phyloP scores from a whole-genome alignment of 257 asterid genomes.

The Galeopsis tetrahit region DNA sequence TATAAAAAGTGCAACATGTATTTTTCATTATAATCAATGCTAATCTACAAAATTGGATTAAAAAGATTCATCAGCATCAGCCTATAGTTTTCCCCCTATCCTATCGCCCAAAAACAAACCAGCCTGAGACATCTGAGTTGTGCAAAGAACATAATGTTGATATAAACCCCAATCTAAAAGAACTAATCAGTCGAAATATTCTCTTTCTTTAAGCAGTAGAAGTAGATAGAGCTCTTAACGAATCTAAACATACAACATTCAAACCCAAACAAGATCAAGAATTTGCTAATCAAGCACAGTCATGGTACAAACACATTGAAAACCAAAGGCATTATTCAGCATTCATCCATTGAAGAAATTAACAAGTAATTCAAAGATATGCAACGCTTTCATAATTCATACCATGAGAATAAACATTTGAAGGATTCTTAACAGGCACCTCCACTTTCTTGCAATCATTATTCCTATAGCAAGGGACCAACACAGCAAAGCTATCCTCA shows the following conservation, averaged over 20 bases:
- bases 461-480: conserved; percentile 93
- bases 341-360: neutral
- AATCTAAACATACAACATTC: neutral
- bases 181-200: neutral
- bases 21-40: conserved; percentile 2
- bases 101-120: neutral
- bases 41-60: neutral
- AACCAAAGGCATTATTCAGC: no score
- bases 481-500: conserved; percentile 84
- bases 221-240: neutral
- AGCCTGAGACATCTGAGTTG: neutral
- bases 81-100: conserved; percentile 8
- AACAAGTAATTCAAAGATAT: conserved; percentile 20
- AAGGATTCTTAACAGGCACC: conserved; percentile 53
- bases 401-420: conserved; percentile 70
- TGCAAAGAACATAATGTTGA: neutral
- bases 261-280: conserved; percentile 13
- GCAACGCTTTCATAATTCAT: conserved; percentile 35
- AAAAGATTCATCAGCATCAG: neutral
- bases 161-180: conserved; percentile 6
- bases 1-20: neutral
- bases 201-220: neutral
- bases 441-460: conserved; percentile 50
- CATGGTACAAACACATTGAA: no score
- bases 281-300: neutral